Evolutionary conservation across 1,284 basidiomycete genomes (phyloP).

Genomic region (Ustanciosporium gigantosporum): DNA sequence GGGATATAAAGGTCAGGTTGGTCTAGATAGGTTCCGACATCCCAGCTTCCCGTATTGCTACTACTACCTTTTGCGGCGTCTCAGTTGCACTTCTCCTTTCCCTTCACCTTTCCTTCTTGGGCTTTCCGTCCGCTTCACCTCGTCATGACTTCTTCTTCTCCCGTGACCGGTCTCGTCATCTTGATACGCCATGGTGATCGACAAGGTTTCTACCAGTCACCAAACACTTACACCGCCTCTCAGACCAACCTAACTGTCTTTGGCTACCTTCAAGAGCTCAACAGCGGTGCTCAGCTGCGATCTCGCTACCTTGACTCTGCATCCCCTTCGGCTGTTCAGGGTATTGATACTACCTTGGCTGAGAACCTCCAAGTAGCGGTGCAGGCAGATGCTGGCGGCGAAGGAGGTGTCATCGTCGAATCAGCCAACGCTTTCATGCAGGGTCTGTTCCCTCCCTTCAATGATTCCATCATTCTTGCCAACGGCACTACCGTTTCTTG

Average conservation of each 20-base stretch:
- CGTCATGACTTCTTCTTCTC: constrained; percentile 24
- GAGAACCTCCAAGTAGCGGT: constrained; percentile 37
- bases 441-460: constrained; percentile 52
- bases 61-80: too few species aligned
- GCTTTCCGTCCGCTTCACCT: too few species aligned
- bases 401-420: constrained; percentile 81
- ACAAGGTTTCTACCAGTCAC: constrained; percentile 61
- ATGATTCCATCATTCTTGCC: constrained; percentile 63
- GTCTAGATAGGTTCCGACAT: too few species aligned
- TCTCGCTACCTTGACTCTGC: constrained; percentile 71
- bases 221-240: constrained; percentile 67
- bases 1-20: too few species aligned
- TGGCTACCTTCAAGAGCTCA: constrained; percentile 73
- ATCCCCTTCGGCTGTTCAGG: constrained; percentile 66
- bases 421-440: constrained; percentile 64
- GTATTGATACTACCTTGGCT: constrained; percentile 63
- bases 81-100: too few species aligned
- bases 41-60: too few species aligned
- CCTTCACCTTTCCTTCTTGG: too few species aligned
- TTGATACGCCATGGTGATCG: constrained; percentile 83
- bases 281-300: constrained; percentile 72
- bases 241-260: constrained; percentile 79
- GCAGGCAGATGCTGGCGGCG: constrained; percentile 69
- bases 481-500: constrained; percentile 75
- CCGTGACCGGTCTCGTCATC: constrained; percentile 75